phyloP scores from a whole-genome alignment of 176 grass and related monocot genomes.

The Aegilops tauschii region DNA sequence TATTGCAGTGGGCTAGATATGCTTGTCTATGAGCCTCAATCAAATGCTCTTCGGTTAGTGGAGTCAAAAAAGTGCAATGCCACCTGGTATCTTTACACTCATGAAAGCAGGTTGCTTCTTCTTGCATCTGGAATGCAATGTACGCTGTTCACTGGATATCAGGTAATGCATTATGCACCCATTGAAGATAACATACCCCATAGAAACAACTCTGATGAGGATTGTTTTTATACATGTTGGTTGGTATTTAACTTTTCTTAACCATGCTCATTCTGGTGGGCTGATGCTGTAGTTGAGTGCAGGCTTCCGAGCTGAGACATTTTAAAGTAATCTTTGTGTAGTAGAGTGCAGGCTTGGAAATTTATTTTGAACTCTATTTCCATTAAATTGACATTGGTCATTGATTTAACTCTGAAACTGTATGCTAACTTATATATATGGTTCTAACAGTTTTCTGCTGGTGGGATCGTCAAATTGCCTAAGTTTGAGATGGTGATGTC shows the following conservation, averaged over 20 bases:
- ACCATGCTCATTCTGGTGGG: background rate
- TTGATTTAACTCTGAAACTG: conserved; percentile 5
- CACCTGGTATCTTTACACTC: conserved; percentile 90
- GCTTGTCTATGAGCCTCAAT: conserved; percentile 75
- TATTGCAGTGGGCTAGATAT: conserved; percentile 82
- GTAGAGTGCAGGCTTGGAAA: background rate
- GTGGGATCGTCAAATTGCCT: conserved; percentile 80
- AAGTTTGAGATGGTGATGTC: conserved; percentile 97
- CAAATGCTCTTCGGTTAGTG: conserved; percentile 61
- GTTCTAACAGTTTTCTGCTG: conserved; percentile 76
- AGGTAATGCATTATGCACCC: conserved; percentile 53
- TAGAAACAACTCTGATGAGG: background rate
- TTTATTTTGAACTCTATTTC: conserved; percentile 9
- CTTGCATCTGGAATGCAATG: conserved; percentile 98
- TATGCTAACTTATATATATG: background rate
- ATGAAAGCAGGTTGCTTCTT: conserved; percentile 97
- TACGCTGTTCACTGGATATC: conserved; percentile 71
- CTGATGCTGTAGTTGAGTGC: background rate
- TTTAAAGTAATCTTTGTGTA: background rate
- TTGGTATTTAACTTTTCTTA: conserved; percentile 3
- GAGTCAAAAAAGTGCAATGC: conserved; percentile 79
- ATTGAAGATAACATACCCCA: background rate
- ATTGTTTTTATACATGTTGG: background rate
- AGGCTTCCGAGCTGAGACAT: background rate
- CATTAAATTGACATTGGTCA: background rate